phyloP scores from a whole-genome alignment of 805 yeast species.

The Candida anglica region DNA sequence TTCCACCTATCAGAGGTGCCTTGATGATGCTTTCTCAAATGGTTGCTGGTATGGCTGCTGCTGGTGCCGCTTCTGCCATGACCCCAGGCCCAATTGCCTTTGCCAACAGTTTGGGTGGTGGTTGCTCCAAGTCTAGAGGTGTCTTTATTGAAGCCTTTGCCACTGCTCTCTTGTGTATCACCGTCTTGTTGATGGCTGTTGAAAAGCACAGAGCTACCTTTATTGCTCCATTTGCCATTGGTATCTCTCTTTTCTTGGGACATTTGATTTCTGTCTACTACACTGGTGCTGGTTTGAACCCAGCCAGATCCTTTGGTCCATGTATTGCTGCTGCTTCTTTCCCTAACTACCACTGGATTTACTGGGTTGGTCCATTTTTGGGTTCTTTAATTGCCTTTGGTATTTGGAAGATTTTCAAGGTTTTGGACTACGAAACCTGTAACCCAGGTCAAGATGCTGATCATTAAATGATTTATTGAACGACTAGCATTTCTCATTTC shows the following conservation, averaged over 20 bases:
- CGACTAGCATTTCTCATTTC: no score
- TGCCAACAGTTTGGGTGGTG: slow-evolving; percentile 70
- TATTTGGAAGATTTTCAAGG: slow-evolving; percentile 63
- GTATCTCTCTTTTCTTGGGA: slow-evolving; percentile 75
- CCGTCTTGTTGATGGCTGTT: slow-evolving; percentile 80
- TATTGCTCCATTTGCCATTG: slow-evolving; percentile 81
- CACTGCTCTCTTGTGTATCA: slow-evolving; percentile 65
- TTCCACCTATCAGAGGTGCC: slow-evolving; percentile 67
- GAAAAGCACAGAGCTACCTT: slow-evolving; percentile 74
- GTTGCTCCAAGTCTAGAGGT: slow-evolving; percentile 69
- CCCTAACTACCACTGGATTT: slow-evolving; percentile 87
- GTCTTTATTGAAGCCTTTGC: slow-evolving; percentile 79
- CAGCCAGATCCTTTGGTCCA: slow-evolving; percentile 88
- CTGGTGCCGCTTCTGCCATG: slow-evolving; percentile 82
- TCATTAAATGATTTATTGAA: slow-evolving; percentile 18
- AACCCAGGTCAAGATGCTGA: slow-evolving; percentile 70
- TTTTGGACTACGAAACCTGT: slow-evolving; percentile 63
- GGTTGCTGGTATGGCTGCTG: slow-evolving; percentile 88
- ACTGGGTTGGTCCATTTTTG: slow-evolving; percentile 84
- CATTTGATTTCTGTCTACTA: slow-evolving; percentile 77
- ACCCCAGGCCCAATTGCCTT: slow-evolving; percentile 77
- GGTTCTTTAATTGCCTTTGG: slow-evolving; percentile 68
- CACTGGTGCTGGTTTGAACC: slow-evolving; percentile 91
- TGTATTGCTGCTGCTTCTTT: slow-evolving; percentile 66
- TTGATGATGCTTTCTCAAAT: slow-evolving; percentile 66